Percentiles rank a stretch among this genome's conserved stretches.
Evolutionary conservation across 768 basidiomycete species (phyloP).

Genomic region (Hortiboletus campestris): DNA sequence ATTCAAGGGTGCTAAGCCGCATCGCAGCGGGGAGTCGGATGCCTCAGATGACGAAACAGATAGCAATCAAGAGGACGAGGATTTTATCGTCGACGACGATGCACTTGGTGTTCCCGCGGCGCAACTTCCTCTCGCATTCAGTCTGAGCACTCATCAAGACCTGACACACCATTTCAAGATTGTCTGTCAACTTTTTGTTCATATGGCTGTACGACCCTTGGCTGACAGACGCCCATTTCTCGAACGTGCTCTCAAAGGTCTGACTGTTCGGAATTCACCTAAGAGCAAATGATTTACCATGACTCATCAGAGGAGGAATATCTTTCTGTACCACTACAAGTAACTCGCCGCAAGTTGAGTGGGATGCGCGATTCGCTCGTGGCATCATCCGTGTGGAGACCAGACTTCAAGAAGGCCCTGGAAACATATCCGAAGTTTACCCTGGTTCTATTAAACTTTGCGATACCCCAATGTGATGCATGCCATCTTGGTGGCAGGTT

Average conservation of each 20-base stretch:
- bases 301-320: conserved; percentile 58
- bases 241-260: conserved; percentile 51
- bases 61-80: conserved; percentile 23
- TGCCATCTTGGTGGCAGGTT: conserved; percentile 72
- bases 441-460: conserved; percentile 49
- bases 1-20: conserved; percentile 48
- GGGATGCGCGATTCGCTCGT: conserved; percentile 75
- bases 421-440: conserved; percentile 67
- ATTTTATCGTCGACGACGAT: conserved; percentile 69
- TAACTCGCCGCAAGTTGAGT: conserved; percentile 64
- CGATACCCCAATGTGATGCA: conserved; percentile 72
- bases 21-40: conserved; percentile 36
- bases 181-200: conserved; percentile 83
- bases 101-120: conserved; percentile 35
- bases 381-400: conserved; percentile 80
- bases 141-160: conserved; percentile 76
- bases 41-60: conserved; percentile 34
- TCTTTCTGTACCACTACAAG: conserved; percentile 66
- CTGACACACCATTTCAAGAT: conserved; percentile 81
- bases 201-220: conserved; percentile 64
- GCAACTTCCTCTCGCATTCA: conserved; percentile 73
- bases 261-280: background rate
- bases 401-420: conserved; percentile 62
- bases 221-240: conserved; percentile 54
- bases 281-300: background rate